Percentiles rank a stretch among this genome's conserved stretches.
Conservation (phyloP, 1,139 yeast species). For the Suhomyces anneliseae region DNA sequence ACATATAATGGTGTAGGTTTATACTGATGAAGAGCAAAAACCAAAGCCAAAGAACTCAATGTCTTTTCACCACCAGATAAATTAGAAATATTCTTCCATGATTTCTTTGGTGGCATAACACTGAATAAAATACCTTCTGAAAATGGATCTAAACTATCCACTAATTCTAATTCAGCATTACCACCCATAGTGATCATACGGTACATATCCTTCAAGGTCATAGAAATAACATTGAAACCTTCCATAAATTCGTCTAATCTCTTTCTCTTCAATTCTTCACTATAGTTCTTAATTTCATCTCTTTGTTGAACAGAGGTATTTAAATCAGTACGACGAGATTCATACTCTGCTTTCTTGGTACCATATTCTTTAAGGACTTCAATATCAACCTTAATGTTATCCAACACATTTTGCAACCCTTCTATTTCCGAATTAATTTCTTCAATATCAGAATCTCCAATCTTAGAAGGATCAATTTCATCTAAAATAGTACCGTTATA, state of each 20-base stretch:
- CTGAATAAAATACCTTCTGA: conserved; percentile 95
- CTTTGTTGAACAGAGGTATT: conserved; percentile 66
- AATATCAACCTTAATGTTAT: conserved; percentile 63
- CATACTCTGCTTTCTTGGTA: conserved; percentile 61
- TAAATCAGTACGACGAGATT: conserved; percentile 61
- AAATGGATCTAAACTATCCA: conserved; percentile 96
- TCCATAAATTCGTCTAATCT: conserved; percentile 89
- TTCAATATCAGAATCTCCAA: conserved; percentile 51
- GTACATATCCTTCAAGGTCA: conserved; percentile 93
- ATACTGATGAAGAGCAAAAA: conserved; percentile 93
- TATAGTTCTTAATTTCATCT: conserved; percentile 60
- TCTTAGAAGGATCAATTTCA: conserved; percentile 51
- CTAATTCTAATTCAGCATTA: conserved; percentile 94
- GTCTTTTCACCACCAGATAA: conserved; percentile 98
- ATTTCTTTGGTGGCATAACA: conserved; percentile 98
- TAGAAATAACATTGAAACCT: conserved; percentile 84
- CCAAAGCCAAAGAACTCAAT: conserved; percentile 88
- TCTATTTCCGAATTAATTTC: conserved; percentile 53
- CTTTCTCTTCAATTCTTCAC: conserved; percentile 71
- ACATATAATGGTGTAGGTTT: conserved; percentile 97
- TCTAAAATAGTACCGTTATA: conserved; percentile 41
- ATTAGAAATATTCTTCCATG: conserved; percentile 94
- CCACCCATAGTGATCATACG: conserved; percentile 99
- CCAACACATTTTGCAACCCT: conserved; percentile 56
- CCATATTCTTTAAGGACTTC: conserved; percentile 80